These are phyloP conservation scores for Blepharisma stoltei DNA, from an alignment of 73 alveolate genomes.

Conservation along the genomic window DNA sequence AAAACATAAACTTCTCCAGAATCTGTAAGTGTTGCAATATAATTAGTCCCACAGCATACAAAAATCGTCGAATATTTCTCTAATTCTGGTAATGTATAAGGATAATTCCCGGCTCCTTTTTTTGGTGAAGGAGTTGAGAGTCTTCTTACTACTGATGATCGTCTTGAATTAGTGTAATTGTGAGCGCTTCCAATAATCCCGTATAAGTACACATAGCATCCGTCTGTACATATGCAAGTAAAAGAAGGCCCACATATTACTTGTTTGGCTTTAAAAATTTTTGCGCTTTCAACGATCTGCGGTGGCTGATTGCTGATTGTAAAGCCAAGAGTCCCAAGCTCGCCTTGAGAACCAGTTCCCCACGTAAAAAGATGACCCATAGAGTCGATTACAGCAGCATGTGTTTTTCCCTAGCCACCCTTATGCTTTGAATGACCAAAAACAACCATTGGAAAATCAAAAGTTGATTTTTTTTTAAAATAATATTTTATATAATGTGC, in stretches of 20 bases:
- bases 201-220: constrained; percentile 13
- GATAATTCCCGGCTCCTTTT: background rate
- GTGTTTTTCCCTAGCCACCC: constrained; percentile 18
- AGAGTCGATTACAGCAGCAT: background rate
- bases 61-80: background rate
- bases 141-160: background rate
- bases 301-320: background rate
- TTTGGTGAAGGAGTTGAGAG: background rate
- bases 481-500: too few species aligned
- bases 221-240: constrained; percentile 12
- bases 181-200: background rate
- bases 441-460: too few species aligned
- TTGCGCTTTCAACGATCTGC: background rate
- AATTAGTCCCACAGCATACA: background rate
- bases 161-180: background rate
- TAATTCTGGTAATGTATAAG: background rate
- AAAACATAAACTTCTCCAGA: background rate
- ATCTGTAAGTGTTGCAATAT: constrained; percentile 3
- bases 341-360: constrained; percentile 11
- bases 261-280: background rate
- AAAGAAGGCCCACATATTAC: background rate
- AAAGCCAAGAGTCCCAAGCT: background rate
- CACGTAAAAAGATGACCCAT: constrained; percentile 4
- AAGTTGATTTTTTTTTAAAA: too few species aligned
- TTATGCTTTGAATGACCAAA: too few species aligned